A percentile compares a stretch with the other conserved stretches of the same genome.
These are phyloP conservation scores for Dujonia santamariae DNA, from an alignment of 1,139 yeast genomes.

Conservation along the genomic window DNA sequence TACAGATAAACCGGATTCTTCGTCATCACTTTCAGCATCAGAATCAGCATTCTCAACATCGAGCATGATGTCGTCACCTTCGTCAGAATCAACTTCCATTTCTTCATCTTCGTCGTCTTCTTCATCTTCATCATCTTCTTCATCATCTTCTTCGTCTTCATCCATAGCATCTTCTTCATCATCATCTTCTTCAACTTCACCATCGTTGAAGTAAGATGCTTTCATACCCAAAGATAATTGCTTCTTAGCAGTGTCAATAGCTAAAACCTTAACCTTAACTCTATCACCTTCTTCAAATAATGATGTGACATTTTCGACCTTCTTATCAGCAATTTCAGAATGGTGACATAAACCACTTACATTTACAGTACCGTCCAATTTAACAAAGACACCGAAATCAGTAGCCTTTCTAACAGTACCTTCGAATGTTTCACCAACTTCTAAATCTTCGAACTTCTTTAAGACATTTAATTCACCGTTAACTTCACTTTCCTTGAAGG, in stretches of 20 bases:
- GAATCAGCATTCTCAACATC: slow-evolving; percentile 18
- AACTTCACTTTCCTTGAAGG: slow-evolving; percentile 80
- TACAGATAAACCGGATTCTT: slow-evolving; percentile 17
- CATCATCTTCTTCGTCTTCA: slow-evolving; percentile 21
- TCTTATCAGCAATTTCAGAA: slow-evolving; percentile 75
- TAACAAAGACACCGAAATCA: slow-evolving; percentile 89
- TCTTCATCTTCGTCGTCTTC: slow-evolving; percentile 24
- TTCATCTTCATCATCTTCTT: slow-evolving; percentile 20
- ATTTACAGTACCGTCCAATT: slow-evolving; percentile 68
- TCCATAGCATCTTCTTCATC: slow-evolving; percentile 30
- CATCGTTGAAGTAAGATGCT: slow-evolving; percentile 75
- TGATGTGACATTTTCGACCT: slow-evolving; percentile 46
- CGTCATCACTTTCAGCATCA: slow-evolving; percentile 21
- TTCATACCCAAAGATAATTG: slow-evolving; percentile 89
- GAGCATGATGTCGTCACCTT: slow-evolving; percentile 22
- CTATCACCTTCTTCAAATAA: slow-evolving; percentile 86
- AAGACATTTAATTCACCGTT: slow-evolving; percentile 59
- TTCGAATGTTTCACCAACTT: slow-evolving; percentile 67
- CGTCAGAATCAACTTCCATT: slow-evolving; percentile 24
- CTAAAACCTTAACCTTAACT: slow-evolving; percentile 78
- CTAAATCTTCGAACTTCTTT: slow-evolving; percentile 62
- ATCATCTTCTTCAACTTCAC: slow-evolving; percentile 29
- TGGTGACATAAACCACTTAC: slow-evolving; percentile 87
- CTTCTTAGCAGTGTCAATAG: slow-evolving; percentile 60
- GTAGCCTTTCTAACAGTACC: slow-evolving; percentile 80